Evolutionary conservation across 768 basidiomycete genomes (phyloP).

Genomic region (Epithele typhae): DNA sequence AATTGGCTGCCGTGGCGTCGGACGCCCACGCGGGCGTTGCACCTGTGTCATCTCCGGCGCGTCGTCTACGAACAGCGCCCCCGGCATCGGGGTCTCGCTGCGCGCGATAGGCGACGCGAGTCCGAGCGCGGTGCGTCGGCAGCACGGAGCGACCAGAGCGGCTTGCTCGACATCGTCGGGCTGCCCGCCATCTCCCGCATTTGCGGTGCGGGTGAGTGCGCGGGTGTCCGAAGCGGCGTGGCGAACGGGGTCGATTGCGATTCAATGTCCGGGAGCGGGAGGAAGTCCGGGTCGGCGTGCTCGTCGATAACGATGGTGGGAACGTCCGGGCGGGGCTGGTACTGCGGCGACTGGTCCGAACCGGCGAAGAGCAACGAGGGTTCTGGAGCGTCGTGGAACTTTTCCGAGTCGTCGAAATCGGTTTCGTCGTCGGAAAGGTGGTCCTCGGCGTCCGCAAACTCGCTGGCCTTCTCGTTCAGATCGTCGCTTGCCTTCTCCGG

Average conservation of each 20-base stretch:
- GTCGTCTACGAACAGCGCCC: constrained; percentile 19
- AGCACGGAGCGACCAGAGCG: constrained; percentile 40
- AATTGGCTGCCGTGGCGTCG: constrained; percentile 27
- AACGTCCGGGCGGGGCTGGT: constrained; percentile 2
- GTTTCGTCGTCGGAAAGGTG: constrained; percentile 8
- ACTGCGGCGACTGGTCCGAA: constrained; percentile 4
- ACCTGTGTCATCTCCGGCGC: constrained; percentile 11
- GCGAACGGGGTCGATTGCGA: constrained; percentile 12
- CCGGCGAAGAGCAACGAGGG: constrained; percentile 12
- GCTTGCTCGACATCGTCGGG: constrained; percentile 14
- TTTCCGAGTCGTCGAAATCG: constrained; percentile 14
- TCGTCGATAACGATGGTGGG: constrained; percentile 17
- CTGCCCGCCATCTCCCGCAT: constrained; percentile 19
- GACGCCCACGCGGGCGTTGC: constrained; percentile 7
- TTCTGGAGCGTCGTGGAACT: constrained; percentile 22
- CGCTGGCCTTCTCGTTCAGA: constrained; percentile 1
- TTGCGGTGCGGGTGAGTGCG: constrained; percentile 13
- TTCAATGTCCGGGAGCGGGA: constrained; percentile 30
- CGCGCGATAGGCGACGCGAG: constrained; percentile 4
- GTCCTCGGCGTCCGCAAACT: background rate
- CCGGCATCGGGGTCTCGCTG: constrained; percentile 10
- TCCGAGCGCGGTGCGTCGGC: constrained; percentile 38
- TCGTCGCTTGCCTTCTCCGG: constrained; percentile 1
- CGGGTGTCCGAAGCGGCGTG: constrained; percentile 18
- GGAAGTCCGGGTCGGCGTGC: constrained; percentile 39